Conservation (phyloP, 2,329 filamentous ascomycete genomes). For the Cadophora luteo-olivacea region DNA sequence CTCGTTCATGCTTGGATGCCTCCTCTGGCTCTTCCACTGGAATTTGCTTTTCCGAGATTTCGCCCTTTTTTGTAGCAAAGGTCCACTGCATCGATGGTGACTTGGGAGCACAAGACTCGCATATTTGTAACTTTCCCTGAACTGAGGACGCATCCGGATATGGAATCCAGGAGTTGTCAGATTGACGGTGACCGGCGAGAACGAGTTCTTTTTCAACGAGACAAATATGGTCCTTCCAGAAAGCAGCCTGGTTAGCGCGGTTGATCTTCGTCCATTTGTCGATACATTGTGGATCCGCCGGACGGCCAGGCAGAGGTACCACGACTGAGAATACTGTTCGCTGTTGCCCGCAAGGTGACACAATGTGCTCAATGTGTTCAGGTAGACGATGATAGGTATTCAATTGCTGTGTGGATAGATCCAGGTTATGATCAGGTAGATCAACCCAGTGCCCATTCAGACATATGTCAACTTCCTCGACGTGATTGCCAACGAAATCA, state of each 20-base stretch:
- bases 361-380: neutral
- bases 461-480: neutral
- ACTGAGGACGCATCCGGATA: neutral
- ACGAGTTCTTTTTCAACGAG: conserved; percentile 10
- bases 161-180: conserved; percentile 1
- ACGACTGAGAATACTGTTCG: too few species aligned
- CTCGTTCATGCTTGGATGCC: conserved; percentile 57
- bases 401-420: neutral
- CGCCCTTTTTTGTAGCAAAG: conserved; percentile 18
- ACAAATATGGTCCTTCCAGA: conserved; percentile 9
- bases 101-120: conserved; percentile 46
- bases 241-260: neutral
- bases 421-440: neutral
- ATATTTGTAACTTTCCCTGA: too few species aligned
- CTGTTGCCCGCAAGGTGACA: neutral
- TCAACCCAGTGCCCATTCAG: neutral
- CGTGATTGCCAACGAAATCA: neutral
- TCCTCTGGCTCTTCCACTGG: conserved; percentile 58
- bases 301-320: too few species aligned
- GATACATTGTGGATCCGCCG: conserved; percentile 33
- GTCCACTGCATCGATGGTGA: conserved; percentile 49
- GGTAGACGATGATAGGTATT: neutral
- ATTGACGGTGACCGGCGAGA: conserved; percentile 1
- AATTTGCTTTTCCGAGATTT: conserved; percentile 42
- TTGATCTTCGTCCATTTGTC: neutral